Evolutionary conservation across 495 filamentous ascomycete genomes (phyloP).

Genomic region (Neurospora africana): DNA sequence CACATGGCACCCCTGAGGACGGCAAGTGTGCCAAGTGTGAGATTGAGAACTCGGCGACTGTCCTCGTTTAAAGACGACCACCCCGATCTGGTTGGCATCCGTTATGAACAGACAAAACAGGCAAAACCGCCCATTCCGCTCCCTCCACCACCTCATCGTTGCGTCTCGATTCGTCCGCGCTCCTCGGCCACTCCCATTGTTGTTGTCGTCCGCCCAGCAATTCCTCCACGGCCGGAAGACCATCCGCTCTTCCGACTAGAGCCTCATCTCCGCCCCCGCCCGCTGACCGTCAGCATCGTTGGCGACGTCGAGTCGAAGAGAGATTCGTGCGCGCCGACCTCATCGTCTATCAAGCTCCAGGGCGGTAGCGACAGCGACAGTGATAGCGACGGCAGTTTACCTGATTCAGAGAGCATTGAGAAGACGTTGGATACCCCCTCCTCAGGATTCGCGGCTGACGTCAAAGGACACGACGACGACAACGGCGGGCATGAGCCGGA

Average conservation of each 20-base stretch:
- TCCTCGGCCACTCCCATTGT: slow-evolving; percentile 13
- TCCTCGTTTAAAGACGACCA: slow-evolving; percentile 37
- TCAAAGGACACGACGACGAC: background rate
- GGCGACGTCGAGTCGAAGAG: slow-evolving; percentile 26
- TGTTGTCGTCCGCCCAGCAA: slow-evolving; percentile 25
- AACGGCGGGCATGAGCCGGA: background rate
- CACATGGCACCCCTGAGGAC: slow-evolving; percentile 26
- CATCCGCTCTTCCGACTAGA: slow-evolving; percentile 37
- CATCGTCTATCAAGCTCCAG: slow-evolving; percentile 36
- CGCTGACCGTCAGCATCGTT: slow-evolving; percentile 1
- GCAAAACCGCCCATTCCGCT: slow-evolving; percentile 47
- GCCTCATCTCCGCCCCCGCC: slow-evolving; percentile 11
- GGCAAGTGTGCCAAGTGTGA: slow-evolving; percentile 23
- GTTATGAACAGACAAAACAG: slow-evolving; percentile 45
- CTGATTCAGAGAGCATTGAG: background rate
- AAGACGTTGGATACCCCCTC: background rate
- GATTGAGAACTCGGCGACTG: slow-evolving; percentile 23
- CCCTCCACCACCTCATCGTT: slow-evolving; percentile 29
- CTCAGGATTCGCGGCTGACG: background rate
- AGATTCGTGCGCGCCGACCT: slow-evolving; percentile 44
- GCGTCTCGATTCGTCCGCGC: slow-evolving; percentile 7
- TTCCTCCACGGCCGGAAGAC: slow-evolving; percentile 35
- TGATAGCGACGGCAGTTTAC: background rate
- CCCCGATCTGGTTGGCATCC: slow-evolving; percentile 35
- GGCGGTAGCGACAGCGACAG: slow-evolving; percentile 31